Base-by-base conservation (phyloP, 176 grass and related monocot genomes). In the Melocanna baccifera region DNA sequence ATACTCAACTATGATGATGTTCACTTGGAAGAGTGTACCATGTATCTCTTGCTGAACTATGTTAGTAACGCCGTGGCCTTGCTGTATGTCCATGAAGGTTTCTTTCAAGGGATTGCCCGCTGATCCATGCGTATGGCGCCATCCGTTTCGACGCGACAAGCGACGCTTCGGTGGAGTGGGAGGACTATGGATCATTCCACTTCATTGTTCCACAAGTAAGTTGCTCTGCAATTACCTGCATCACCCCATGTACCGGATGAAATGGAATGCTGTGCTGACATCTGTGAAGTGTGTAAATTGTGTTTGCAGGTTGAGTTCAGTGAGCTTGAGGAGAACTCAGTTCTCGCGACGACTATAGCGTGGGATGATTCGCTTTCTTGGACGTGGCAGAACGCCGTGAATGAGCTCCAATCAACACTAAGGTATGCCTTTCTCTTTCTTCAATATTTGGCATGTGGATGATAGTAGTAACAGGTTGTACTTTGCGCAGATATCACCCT, bases 171-270 rank as follows among this genome's bases (percentile, higher is more conserved):
- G 67, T 81, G 43, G 96, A 98, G 74, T 94, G 96, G 96, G 73
- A 95, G 47, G 80, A 95, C 62, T 96, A 90, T 1, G 91, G 96
- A 23, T 91, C 96, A 39, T 98, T 98, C 69, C 94, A 96, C 87
- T 98, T 95, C 63, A 78, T 90, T 18, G 45, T 98, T 64, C 96
- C 96, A 62, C 96, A 95, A 83, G 96, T 98, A 83, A 42, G 67
- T 67, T 61, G 41, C 11, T 59, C 69, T 23, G 55, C 28, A 6
- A 34, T 59, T n/a, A 6, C 28, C 59, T 41, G 19, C 5, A 22
- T 67, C 18, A 6, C 55, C 20, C 43, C 28, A 59, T 63, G 5
- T 37, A 28, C 29, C 14, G 40, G 23, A 64, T 22, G 0, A 0
- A 65, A 34, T 13, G 18, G 5, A 7, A 73, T 37, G 1, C 7